Base-by-base conservation (phyloP, 1,284 basidiomycete genomes). In the Ganoderma leucocontextum region DNA sequence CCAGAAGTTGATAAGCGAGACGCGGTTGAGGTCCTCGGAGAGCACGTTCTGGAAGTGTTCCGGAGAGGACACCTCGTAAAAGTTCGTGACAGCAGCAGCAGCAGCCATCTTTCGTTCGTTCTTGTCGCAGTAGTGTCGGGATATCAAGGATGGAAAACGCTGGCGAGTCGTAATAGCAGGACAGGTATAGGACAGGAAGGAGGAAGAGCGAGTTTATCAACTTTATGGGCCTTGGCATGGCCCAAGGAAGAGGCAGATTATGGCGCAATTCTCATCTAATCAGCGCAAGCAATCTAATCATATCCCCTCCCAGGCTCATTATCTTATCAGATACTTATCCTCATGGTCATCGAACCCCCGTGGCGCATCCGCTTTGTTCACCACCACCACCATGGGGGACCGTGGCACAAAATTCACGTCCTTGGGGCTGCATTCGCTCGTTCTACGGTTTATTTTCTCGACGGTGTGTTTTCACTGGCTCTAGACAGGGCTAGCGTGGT, bases 1-100 rank as follows among this genome's bases (percentile, higher is more conserved):
- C 92, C 95, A 96, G 80, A 98, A 98, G 82, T 94, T 95, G 77
- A 97, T 89, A 49, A 96, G 83, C 7, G 95, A 95, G 33, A 97
- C 86, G 41, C 93, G 85, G 33, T 87, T 82, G 57, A 98, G 87
- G 80, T 98, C 95, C 47, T 80, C 77, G 1, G 90, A 91, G 60
- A 98, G 88, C 9, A 95, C 80, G 17, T 82, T 78, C 78, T 95
- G 90, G 81, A 98, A 95, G 68, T 95, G 87, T 17, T 87, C 81
- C 0, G 93, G 81, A 6, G 92, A 92, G 35, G 82, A 78, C 62
- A 97, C 84, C 38, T 83, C 78, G 78, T 86, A 72, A 67, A 87
- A 78, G 77, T 93, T 93, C 15, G 71, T 53, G 0, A 73, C 70
- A 7, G 65, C 62, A 17, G 49, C 62, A 17, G 49, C 25, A 35